Percentiles rank a stretch among this genome's conserved stretches.
These are phyloP conservation scores for Botrytis deweyae DNA, from an alignment of 2,329 filamentous ascomycete species.

Conservation along the genomic window DNA sequence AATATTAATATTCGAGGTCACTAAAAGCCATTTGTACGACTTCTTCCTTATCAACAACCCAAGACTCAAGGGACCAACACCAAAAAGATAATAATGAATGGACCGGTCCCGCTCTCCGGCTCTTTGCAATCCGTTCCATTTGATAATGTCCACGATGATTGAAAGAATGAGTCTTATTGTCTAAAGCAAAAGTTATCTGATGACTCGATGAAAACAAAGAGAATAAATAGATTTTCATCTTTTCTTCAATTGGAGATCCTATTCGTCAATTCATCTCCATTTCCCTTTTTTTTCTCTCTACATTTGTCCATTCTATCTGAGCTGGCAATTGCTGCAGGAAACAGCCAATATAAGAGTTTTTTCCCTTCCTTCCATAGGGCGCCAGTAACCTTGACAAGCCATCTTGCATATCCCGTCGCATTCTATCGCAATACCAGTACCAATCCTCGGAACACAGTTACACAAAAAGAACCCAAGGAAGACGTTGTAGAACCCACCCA, in stretches of 20 bases:
- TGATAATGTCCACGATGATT: constrained; percentile 9
- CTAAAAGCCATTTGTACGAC: neutral
- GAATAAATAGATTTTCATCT: neutral
- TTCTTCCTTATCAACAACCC: constrained; percentile 4
- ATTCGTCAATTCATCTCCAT: constrained; percentile 13
- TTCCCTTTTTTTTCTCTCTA: neutral
- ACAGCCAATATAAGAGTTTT: neutral
- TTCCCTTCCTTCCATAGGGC: neutral
- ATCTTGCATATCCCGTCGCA: constrained; percentile 21
- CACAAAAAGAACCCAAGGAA: neutral
- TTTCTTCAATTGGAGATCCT: neutral
- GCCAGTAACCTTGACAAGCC: constrained; percentile 22
- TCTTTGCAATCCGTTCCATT: constrained; percentile 11
- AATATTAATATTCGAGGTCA: constrained; percentile 5
- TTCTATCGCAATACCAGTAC: constrained; percentile 7
- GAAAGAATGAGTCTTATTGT: neutral
- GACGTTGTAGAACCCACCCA: constrained; percentile 17
- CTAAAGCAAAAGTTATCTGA: neutral
- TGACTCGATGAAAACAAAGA: constrained; percentile 16
- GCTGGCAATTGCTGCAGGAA: constrained; percentile 21
- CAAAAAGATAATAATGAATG: neutral
- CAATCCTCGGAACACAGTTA: constrained; percentile 3
- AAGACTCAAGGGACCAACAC: neutral
- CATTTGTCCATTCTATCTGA: neutral
- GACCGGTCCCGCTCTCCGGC: constrained; percentile 2